Conservation (phyloP, 2,329 filamentous ascomycete species). For the Fusarium sp. region DNA sequence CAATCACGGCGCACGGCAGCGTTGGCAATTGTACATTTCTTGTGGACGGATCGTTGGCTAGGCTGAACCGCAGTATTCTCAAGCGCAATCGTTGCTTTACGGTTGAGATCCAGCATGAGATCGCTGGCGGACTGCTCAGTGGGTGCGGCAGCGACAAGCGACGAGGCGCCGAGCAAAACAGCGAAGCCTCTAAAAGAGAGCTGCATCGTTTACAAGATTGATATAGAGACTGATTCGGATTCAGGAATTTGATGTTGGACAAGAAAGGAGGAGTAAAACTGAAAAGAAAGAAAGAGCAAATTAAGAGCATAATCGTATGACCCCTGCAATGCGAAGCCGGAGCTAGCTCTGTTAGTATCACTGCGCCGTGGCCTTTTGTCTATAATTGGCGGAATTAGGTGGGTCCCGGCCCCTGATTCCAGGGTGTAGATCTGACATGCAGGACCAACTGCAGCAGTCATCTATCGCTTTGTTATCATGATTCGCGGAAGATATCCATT, state of each 20-base stretch:
- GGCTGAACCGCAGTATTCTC: rapidly evolving
- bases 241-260: rapidly evolving
- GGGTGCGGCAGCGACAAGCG: neutral
- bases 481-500: too few relatives aligned
- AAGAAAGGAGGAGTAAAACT: rapidly evolving
- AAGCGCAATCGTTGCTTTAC: neutral
- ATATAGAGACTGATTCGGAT: rapidly evolving
- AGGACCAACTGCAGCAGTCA: too few relatives aligned
- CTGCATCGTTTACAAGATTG: neutral
- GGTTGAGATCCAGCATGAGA: neutral
- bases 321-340: neutral
- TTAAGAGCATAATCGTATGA: neutral
- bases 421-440: too few relatives aligned
- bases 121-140: neutral
- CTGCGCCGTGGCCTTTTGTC: neutral
- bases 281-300: neutral
- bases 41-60: neutral
- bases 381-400: neutral
- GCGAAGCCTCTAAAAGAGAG: neutral
- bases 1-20: neutral
- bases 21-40: conserved; percentile 3
- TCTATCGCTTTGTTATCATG: too few relatives aligned
- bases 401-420: too few relatives aligned
- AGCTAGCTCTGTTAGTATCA: neutral
- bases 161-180: neutral